Evolutionary conservation across 306 rosid species (phyloP), one percentile per base, ranked within the genome.

Genomic region (Cicer arietinum): DNA sequence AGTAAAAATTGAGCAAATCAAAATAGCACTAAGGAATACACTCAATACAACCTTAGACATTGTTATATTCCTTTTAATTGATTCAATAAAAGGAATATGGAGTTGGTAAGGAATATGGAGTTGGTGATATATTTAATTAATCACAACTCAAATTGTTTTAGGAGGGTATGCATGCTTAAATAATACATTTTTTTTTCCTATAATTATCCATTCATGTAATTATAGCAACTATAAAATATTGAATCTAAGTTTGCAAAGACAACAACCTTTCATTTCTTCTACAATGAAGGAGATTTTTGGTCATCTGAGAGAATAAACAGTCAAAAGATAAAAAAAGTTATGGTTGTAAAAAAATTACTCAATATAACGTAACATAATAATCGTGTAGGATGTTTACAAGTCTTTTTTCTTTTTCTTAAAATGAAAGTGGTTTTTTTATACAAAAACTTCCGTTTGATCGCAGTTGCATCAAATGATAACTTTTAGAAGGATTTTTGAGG

Each of bases 31-130:
- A 0, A 81, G 35, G 5, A 81, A 61, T 7, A 46, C 0, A 45
- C 10, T 54, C 57, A 76, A 53, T 2, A 45, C 4, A 45, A 14
- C 45, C 14, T 66, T 70, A 40, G 65, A 3, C 70, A 69, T 63
- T 63, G 46, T 30, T 62, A 81, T 30, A 30, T 30, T 30, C 35
- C 35, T 30, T 3, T 30, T 30, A 30, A 3, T 30, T 30, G 5
- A 30, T 30, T 3, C 35, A 30, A 30, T 30, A 30, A 30, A 22
- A 30, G 35, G 35, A 30, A 30, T 30, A 30, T 30, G 35, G 0
- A 3, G 0, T 25, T 22, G 3, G 30, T 22, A 22, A 22, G 30
- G 30, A 22, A 22, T 22, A 22, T 22, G 30, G 3, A 2, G 0
- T 22, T 30, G 5, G 35, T 30, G 35, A 30, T 30, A 3, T 14